Evolutionary conservation across 2,329 filamentous ascomycete species (phyloP), one percentile per base, ranked within the genome.

Genomic region (Thelonectria blattea): DNA sequence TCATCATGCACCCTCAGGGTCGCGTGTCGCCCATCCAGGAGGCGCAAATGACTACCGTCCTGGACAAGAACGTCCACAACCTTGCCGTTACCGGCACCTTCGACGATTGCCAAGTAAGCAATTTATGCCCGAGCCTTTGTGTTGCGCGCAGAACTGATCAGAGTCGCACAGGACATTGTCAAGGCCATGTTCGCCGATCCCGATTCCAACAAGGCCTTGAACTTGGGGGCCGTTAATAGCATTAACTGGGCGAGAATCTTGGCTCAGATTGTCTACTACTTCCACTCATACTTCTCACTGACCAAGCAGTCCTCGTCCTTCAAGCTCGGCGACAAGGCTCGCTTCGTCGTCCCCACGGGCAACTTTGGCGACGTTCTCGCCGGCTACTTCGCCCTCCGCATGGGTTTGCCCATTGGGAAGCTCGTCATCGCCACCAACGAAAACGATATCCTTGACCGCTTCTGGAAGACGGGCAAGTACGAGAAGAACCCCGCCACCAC

Each of bases 211-310:
- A 81, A 85, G 68, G 88, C 86, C 2, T 87, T 94, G 72, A 92
- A 92, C 68, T 89, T 98, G 45, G 94, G 91, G 42, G 94, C 95
- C 45, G 92, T 98, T 68, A 98, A 98, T 82, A 95, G 91, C 47
- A 98, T 98, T 80, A 98, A 98, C 80, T 97, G 90, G 86, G 91
- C 93, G 2, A 86, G 95, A 69, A 98, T 99, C 68, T 85, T 99
- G 39, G 94, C 95, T 12, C 95, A 99, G 80, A 97, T 96, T 65
- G 92, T 92, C 62, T 98, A 97, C 84, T 99, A 97, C 83, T 96
- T 97, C 82, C 84, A 95, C 77, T 88, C 95, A 12, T 98, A 98
- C 83, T 97, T 97, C 79, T 81, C 88, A 14, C 87, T 99, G 34
- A 83, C 82, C 62, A 85, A 82, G 73, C 81, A 83, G 52, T 85